These are phyloP conservation scores for Multifurca ochricompacta DNA, from an alignment of 768 basidiomycete species.

Conservation along the genomic window DNA sequence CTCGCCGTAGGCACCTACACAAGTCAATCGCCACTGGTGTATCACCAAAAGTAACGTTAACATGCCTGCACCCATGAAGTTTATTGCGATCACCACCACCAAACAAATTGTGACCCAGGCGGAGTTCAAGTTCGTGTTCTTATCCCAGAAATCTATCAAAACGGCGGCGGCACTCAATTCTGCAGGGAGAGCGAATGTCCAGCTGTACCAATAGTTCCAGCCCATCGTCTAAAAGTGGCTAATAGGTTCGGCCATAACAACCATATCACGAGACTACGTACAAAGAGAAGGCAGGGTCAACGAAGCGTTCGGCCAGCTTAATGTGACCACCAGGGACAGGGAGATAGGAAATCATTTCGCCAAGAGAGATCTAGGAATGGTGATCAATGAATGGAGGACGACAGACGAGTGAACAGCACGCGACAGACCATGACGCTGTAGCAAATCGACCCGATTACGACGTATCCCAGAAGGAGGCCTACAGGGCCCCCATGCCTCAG, in stretches of 20 bases:
- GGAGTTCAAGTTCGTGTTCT: conserved; percentile 48
- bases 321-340: conserved; percentile 79
- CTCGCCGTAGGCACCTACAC: conserved; percentile 66
- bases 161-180: conserved; percentile 71
- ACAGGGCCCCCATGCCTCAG: conserved; percentile 57
- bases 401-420: too few relatives aligned
- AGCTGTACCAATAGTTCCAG: conserved; percentile 53
- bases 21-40: not conserved
- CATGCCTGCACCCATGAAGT: conserved; percentile 15
- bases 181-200: conserved; percentile 61
- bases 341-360: conserved; percentile 72
- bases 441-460: conserved; percentile 56
- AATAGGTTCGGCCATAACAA: not conserved
- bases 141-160: conserved; percentile 68
- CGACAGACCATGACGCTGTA: conserved; percentile 58
- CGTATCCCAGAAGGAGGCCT: conserved; percentile 69
- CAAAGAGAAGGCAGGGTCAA: conserved; percentile 65
- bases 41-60: not conserved
- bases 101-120: conserved; percentile 77
- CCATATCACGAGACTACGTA: not conserved
- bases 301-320: conserved; percentile 73
- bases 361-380: conserved; percentile 46
- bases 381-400: not conserved
- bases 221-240: conserved; percentile 29
- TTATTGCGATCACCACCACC: conserved; percentile 48